These are phyloP conservation scores for Coix lacrymajobi DNA, from an alignment of 176 grass and related monocot genomes.

Conservation along the genomic window DNA sequence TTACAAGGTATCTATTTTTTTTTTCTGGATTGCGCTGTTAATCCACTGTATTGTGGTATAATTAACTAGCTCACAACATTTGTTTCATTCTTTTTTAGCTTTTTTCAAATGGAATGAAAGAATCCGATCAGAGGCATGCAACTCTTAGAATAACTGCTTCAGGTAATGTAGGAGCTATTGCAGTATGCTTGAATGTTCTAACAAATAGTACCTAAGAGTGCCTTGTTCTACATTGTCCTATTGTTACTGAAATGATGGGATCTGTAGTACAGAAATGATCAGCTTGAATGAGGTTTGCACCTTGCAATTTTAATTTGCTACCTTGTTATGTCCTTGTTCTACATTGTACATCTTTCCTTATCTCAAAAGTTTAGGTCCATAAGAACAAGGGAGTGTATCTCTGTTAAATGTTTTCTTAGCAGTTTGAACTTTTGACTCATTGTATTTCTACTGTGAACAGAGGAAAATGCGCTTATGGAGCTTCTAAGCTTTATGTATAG, in stretches of 20 bases:
- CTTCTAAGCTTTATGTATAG: constrained; percentile 94
- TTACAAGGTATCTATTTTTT: constrained; percentile 63
- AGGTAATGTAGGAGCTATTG: constrained; percentile 56
- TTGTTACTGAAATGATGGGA: background rate
- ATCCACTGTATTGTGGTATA: background rate
- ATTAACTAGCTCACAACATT: constrained; percentile 29
- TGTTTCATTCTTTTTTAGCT: constrained; percentile 59
- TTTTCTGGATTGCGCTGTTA: background rate
- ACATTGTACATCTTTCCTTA: constrained; percentile 2
- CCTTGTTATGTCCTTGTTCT: background rate
- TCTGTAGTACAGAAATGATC: background rate
- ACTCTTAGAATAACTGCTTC: constrained; percentile 90
- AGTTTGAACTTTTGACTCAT: constrained; percentile 10
- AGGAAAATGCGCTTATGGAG: constrained; percentile 91
- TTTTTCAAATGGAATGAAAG: constrained; percentile 99
- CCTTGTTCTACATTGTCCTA: background rate
- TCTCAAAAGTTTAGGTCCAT: background rate
- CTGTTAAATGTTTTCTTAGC: background rate
- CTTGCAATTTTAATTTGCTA: background rate
- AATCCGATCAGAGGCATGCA: constrained; percentile 95
- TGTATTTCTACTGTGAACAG: constrained; percentile 46
- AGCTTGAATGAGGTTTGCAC: background rate
- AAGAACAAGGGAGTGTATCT: background rate
- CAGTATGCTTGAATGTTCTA: background rate
- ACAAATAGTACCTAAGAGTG: background rate